These are phyloP conservation scores for Candida andamanensis DNA, from an alignment of 805 yeast genomes.

Conservation along the genomic window DNA sequence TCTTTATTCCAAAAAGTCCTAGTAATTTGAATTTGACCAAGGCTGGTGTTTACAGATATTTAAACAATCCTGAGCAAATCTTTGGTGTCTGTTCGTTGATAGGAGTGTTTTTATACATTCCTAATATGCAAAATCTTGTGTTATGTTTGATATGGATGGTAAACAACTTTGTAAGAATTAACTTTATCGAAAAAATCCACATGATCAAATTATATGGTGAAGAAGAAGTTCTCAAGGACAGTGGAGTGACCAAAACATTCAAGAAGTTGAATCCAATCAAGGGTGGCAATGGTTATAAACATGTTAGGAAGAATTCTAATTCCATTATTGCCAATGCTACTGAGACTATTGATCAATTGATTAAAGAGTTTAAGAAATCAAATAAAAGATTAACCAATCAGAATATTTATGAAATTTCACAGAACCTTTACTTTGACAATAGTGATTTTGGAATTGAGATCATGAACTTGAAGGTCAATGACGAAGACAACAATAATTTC, in stretches of 20 bases:
- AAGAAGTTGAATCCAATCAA: slow-evolving; percentile 37
- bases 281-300: slow-evolving; percentile 2
- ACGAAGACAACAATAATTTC: slow-evolving; percentile 8
- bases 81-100: slow-evolving; percentile 76
- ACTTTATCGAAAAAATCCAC: slow-evolving; percentile 72
- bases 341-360: slow-evolving; percentile 43
- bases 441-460: slow-evolving; percentile 28
- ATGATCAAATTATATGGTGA: slow-evolving; percentile 74
- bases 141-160: slow-evolving; percentile 54
- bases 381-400: slow-evolving; percentile 27
- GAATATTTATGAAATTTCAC: slow-evolving; percentile 35
- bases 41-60: slow-evolving; percentile 76
- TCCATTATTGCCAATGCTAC: slow-evolving; percentile 32
- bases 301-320: slow-evolving; percentile 12
- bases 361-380: slow-evolving; percentile 35
- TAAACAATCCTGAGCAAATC: slow-evolving; percentile 78
- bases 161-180: slow-evolving; percentile 61
- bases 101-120: slow-evolving; percentile 63
- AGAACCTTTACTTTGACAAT: slow-evolving; percentile 33
- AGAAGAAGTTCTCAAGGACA: slow-evolving; percentile 50
- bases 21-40: slow-evolving; percentile 48
- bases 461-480: slow-evolving; percentile 15
- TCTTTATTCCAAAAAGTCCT: slow-evolving; percentile 54
- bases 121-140: slow-evolving; percentile 49
- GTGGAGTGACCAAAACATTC: slow-evolving; percentile 42